Evolutionary conservation across 257 asterid species (phyloP), one percentile per base, ranked within the genome.

Genomic region (Plantago major): DNA sequence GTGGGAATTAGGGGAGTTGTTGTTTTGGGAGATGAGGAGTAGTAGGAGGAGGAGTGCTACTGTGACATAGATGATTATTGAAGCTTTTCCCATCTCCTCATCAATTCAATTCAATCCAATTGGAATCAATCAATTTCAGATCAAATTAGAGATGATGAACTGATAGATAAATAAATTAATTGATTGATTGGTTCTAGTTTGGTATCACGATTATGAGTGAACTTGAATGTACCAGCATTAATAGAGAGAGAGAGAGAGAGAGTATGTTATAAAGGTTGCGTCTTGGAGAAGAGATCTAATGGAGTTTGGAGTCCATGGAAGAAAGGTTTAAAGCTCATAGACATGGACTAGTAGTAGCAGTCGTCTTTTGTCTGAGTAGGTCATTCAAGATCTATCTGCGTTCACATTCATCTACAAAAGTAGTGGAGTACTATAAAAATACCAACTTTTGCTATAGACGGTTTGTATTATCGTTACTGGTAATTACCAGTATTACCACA

Each of bases 61-160:
- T 6, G 82, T 47, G n/a, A 89, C 44, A 79, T 91, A 91, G 83
- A 92, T 66, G 63, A 89, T 74, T 59, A 83, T 71, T 10, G 95
- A 89, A 40, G 50, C 55, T 71, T 76, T 84, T 53, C 94, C 91
- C 99, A 92, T 90, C 75, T 71, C 76, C 80, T 76, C 82, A 70
- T 75, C 79, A 58, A 22, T 22, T 64, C 15, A 46, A 10, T 16
- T 6, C n/a, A n/a, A n/a, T n/a, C n/a, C n/a, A n/a, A n/a, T n/a
- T n/a, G n/a, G n/a, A n/a, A n/a, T n/a, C n/a, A n/a, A n/a, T n/a
- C n/a, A n/a, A n/a, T n/a, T n/a, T n/a, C 3, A 1, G 17, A 10
- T 46, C 15, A 9, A 46, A 46, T 16, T 5, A 33, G 11, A 30
- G 28, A 5, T 30, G 16, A 1, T 6, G 16, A 16, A 9, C 15